Base-by-base conservation (phyloP, 768 basidiomycete species). In the Crassisporium funariophilum region DNA sequence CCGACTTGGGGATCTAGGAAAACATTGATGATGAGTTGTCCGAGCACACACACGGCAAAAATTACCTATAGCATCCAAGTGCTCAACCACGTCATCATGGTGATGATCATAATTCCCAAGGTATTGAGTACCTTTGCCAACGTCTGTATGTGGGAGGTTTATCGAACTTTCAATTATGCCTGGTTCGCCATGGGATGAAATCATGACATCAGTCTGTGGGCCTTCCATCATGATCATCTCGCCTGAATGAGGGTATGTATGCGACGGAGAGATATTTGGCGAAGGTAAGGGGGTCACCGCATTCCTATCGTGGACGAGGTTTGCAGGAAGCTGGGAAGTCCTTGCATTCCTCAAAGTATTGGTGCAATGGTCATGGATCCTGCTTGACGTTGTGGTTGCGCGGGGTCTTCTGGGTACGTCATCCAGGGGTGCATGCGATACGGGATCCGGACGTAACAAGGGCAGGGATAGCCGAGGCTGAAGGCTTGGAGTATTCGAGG, bases 41-140 rank as follows among this genome's bases (percentile, higher is more conserved):
- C 11, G 19, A 41, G 34, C 24, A 31, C 41, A 22, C 17, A 20
- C 11, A 23, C 19, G 55, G 6, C 35, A 11, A 20, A 40, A 71
- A 35, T n/a, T 55, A 84, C 86, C 87, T 49, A 90, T 87, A 34
- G 82, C 84, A 65, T 93, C 90, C 54, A 93, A 67, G 62, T 91
- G 84, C 50, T 91, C 90, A 4, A 92, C 87, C 37, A 91, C 79
- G 55, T 89, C 85, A 57, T 91, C 86, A 49, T 84, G 79, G 58
- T 91, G 85, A 46, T 80, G 74, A 16, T 68, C 54, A 34, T 22
- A 21, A 22, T 44, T 24, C 40, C 34, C 40, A 41, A 22, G 13
- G 35, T 44, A 29, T 34, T 34, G 35, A 15, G 46, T 42, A 19
- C 45, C 47, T 6, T 52, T 54, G 2, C 56, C 58, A 20, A 50